Conservation (phyloP, 2,329 filamentous ascomycete genomes). For the Diaporthe ilicicola region DNA sequence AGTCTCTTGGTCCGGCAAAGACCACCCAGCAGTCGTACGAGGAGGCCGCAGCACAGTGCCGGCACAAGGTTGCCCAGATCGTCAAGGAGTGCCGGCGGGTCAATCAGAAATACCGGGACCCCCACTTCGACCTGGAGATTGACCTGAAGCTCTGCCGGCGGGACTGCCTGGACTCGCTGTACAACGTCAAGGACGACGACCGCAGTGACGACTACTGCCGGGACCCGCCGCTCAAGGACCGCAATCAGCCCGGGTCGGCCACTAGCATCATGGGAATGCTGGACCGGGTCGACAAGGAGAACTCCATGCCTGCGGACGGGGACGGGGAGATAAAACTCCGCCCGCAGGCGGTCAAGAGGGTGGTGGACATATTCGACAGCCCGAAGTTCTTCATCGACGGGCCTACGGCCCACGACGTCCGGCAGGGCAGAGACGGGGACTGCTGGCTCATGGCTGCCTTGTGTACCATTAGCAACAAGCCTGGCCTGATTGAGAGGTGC, state of each 20-base stretch:
- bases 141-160: slow-evolving; percentile 70
- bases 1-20: slow-evolving; percentile 58
- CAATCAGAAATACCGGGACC: slow-evolving; percentile 87
- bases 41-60: slow-evolving; percentile 74
- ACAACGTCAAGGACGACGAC: slow-evolving; percentile 41
- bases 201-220: slow-evolving; percentile 28
- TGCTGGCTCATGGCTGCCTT: slow-evolving; percentile 88
- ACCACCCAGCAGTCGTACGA: slow-evolving; percentile 75
- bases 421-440: slow-evolving; percentile 81
- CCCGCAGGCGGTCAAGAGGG: slow-evolving; percentile 71
- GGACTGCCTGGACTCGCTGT: slow-evolving; percentile 59
- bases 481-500: slow-evolving; percentile 74
- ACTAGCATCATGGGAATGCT: slow-evolving; percentile 13
- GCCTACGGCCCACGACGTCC: slow-evolving; percentile 78
- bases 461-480: slow-evolving; percentile 78
- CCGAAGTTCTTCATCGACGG: slow-evolving; percentile 82
- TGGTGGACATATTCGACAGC: slow-evolving; percentile 78
- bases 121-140: slow-evolving; percentile 85
- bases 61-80: slow-evolving; percentile 69
- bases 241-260: slow-evolving; percentile 34
- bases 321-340: slow-evolving; percentile 42
- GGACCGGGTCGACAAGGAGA: slow-evolving; percentile 24
- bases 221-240: slow-evolving; percentile 37
- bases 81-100: slow-evolving; percentile 73
- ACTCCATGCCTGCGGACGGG: background rate